Evolutionary conservation across 352 stramenopile species (phyloP), one percentile per base, ranked within the genome.

Genomic region (Pythium apleroticum): DNA sequence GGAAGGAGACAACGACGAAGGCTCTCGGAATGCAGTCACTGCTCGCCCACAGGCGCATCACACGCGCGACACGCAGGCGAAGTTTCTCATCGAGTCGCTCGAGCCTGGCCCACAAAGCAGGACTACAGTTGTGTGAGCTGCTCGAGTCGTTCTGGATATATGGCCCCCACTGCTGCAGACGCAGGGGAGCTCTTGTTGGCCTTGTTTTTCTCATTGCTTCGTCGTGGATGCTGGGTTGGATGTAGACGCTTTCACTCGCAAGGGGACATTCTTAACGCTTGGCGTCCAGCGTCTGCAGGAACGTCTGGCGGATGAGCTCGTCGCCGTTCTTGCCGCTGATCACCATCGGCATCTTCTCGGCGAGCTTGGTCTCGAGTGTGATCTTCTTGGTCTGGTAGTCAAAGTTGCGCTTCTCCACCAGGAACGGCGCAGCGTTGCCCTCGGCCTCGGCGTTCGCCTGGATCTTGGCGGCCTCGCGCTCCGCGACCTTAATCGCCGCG

Each of bases 271-370:
- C 28, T 67, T 67, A 67, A 24, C 54, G 61, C 61, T 68, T 68
- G 41, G 31, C 61, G 25, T 80, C 69, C 19, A 80, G 63, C 37
- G 68, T 86, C 63, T 86, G 76, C 19, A 87, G 67, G 28, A 89
- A 68, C 2, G 76, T 78, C 50, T 84, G 73, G 43, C 81, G 80
- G 52, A 96, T 93, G 50, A 96, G 73, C 11, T 86, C 81, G 66
- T 93, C 85, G 48, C 87, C 87, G 57, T 90, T 89, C 63, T 93
- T 91, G 64, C 87, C 87, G 64, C 81, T 91, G 52, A 96, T 89
- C 12, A 96, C 82, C 62, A 94, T 72, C 12, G 85, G 84, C 17
- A 90, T 74, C 11, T 70, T 69, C 57, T 80, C 53, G 0, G 88
- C 78, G 24, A 96, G 69, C 15, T 71, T 62, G 15, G 76, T 73